Conservation (phyloP, 768 basidiomycete genomes). For the Multifurca ochricompacta region DNA sequence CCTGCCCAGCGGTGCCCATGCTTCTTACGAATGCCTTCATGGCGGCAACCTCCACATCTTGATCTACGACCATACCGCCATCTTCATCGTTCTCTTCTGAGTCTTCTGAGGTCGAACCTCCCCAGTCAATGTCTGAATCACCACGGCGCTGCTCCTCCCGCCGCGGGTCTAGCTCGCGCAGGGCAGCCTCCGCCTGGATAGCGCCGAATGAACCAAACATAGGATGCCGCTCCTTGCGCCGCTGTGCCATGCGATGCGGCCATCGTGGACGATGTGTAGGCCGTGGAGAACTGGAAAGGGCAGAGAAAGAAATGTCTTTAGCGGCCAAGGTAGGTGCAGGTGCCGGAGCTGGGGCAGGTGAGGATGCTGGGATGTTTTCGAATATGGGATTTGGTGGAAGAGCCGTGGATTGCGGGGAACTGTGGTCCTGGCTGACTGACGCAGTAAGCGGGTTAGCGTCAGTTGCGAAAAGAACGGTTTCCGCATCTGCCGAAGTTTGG, state of each 20-base stretch:
- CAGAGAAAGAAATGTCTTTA: conserved; percentile 30
- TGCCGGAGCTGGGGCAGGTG: conserved; percentile 2
- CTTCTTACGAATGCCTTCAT: conserved; percentile 50
- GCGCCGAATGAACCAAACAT: conserved; percentile 47
- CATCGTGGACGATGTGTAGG: conserved; percentile 22
- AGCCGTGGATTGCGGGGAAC: background rate
- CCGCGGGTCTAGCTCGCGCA: conserved; percentile 36
- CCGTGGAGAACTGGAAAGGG: conserved; percentile 27
- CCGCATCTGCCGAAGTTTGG: background rate
- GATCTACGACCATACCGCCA: conserved; percentile 38
- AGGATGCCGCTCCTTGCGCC: conserved; percentile 24
- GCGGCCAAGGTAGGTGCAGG: conserved; percentile 22
- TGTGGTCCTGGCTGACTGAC: conserved; percentile 38
- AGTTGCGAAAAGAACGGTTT: background rate
- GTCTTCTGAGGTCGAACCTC: conserved; percentile 33
- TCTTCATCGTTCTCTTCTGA: conserved; percentile 26
- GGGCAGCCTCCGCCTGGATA: conserved; percentile 43
- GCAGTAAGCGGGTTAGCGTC: conserved; percentile 39
- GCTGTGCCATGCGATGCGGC: conserved; percentile 14
- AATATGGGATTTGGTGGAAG: background rate
- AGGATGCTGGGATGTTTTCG: background rate
- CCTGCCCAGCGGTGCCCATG: conserved; percentile 40
- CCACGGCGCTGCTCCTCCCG: conserved; percentile 47
- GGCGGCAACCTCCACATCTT: conserved; percentile 42
- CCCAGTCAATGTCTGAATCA: conserved; percentile 68